A percentile compares a stretch with the other conserved stretches of the same genome.
These are phyloP conservation scores for Schizosaccharomyces versatilis DNA, from an alignment of 1,139 yeast genomes.

Conservation along the genomic window DNA sequence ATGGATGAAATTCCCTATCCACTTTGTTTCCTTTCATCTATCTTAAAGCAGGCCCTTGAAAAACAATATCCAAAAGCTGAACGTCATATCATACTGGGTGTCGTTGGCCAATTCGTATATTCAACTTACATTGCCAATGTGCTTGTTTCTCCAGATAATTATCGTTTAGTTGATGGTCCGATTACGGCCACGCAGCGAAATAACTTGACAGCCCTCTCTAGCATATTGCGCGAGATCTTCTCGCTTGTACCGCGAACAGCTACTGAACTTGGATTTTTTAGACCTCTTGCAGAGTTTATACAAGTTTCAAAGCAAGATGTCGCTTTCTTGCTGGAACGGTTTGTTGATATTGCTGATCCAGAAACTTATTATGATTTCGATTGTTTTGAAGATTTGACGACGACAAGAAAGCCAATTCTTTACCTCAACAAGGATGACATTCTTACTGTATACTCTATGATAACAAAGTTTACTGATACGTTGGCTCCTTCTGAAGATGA, in stretches of 20 bases:
- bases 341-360: slow-evolving; percentile 17
- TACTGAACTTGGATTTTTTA: neutral
- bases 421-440: slow-evolving; percentile 44
- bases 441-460: slow-evolving; percentile 35
- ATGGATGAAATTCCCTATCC: slow-evolving; percentile 38
- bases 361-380: slow-evolving; percentile 41
- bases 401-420: slow-evolving; percentile 42
- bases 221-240: neutral
- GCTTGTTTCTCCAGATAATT: slow-evolving; percentile 45
- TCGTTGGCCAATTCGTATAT: slow-evolving; percentile 47
- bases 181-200: slow-evolving; percentile 20
- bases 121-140: slow-evolving; percentile 45
- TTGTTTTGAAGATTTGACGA: slow-evolving; percentile 50
- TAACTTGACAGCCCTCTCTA: slow-evolving; percentile 24
- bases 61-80: slow-evolving; percentile 30
- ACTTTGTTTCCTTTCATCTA: slow-evolving; percentile 30
- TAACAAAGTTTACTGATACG: slow-evolving; percentile 31
- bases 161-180: slow-evolving; percentile 27
- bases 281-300: neutral
- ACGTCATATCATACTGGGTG: slow-evolving; percentile 31
- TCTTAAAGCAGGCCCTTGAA: slow-evolving; percentile 22
- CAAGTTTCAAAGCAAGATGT: neutral
- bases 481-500: slow-evolving; percentile 31
- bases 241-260: neutral
- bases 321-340: neutral